Evolutionary conservation across 2,329 filamentous ascomycete genomes (phyloP).

Genomic region (Colletotrichum acutatum): DNA sequence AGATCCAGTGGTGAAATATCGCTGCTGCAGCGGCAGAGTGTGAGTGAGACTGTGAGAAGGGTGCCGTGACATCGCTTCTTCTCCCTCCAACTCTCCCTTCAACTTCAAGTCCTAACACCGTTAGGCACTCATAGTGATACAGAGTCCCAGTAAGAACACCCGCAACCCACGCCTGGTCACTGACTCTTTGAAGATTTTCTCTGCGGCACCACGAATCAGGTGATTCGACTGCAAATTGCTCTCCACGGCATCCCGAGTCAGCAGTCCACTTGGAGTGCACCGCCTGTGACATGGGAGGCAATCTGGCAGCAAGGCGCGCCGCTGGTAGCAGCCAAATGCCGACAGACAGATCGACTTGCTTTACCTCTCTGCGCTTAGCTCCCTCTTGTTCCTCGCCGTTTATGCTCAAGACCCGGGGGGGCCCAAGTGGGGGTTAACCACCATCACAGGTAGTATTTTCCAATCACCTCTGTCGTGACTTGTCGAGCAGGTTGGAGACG

Average conservation of each 20-base stretch:
- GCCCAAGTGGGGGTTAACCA: constrained; percentile 16
- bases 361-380: constrained; percentile 38
- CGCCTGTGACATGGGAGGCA: constrained; percentile 30
- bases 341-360: constrained; percentile 38
- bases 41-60: neutral
- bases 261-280: constrained; percentile 13
- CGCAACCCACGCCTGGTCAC: neutral
- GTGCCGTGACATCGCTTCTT: neutral
- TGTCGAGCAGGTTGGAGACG: neutral
- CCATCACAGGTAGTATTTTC: constrained; percentile 9
- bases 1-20: neutral
- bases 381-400: constrained; percentile 7
- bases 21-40: neutral
- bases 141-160: neutral
- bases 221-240: constrained; percentile 20
- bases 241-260: constrained; percentile 32
- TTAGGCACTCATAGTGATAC: neutral
- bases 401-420: constrained; percentile 16
- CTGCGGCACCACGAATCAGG: constrained; percentile 21
- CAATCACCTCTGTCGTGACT: constrained; percentile 11
- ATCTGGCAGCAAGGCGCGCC: constrained; percentile 30
- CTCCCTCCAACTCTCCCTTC: neutral
- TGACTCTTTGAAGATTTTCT: constrained; percentile 20
- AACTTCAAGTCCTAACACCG: neutral
- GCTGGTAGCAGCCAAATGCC: constrained; percentile 37